Conservation (phyloP, 148 eudicot species). For the Oxyria digyna region DNA sequence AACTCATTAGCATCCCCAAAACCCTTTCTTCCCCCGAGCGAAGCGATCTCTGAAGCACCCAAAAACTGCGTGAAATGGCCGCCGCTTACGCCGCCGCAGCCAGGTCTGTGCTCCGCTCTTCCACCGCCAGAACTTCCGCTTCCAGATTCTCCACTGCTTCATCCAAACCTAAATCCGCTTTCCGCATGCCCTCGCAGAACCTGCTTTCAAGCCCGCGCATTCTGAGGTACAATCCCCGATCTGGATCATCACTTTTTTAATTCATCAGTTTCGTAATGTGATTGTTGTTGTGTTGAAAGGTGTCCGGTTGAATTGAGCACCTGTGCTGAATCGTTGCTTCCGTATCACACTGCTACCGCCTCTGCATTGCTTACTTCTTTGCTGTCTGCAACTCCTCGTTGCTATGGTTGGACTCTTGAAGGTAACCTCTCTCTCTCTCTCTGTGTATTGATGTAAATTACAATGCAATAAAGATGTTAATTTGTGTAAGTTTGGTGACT, state of each 20-base stretch:
- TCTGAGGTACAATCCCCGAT: conserved; percentile 33
- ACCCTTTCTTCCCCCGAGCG: neutral
- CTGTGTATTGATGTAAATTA: neutral
- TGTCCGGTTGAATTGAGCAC: conserved; percentile 72
- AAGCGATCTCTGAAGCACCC: neutral
- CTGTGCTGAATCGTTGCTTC: conserved; percentile 64
- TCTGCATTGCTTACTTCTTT: conserved; percentile 80
- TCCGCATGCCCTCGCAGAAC: conserved; percentile 39
- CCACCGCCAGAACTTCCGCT: conserved; percentile 15
- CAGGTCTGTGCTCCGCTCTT: conserved; percentile 41
- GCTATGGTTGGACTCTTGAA: conserved; percentile 67
- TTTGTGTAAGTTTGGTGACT: neutral
- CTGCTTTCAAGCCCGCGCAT: conserved; percentile 46
- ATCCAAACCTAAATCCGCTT: conserved; percentile 35
- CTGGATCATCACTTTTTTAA: neutral
- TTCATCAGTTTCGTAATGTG: neutral
- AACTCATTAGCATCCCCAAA: neutral
- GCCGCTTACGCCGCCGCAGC: conserved; percentile 32
- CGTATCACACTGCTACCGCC: conserved; percentile 90
- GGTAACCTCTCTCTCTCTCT: conserved; percentile 30
- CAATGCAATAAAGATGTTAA: neutral
- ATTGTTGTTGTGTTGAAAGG: conserved; percentile 12
- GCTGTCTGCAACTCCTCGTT: conserved; percentile 57
- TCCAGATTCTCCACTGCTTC: conserved; percentile 23
- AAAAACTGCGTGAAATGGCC: conserved; percentile 13